phyloP scores from a whole-genome alignment of 176 grass and related monocot species.

The Oryza officinalis region DNA sequence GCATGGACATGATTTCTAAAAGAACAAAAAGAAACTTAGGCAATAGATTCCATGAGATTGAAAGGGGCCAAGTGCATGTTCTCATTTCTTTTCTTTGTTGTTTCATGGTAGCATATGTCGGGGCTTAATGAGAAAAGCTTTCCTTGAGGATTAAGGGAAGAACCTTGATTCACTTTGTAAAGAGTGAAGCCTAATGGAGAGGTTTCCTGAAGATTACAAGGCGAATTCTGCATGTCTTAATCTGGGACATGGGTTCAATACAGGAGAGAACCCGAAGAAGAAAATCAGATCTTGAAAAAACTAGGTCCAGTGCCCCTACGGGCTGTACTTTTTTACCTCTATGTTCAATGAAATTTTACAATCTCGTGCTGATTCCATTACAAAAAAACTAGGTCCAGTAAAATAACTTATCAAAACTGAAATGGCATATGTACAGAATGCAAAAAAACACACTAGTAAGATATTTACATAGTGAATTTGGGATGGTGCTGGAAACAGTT shows the following conservation, averaged over 20 bases:
- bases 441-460: not conserved
- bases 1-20: constrained; percentile 52
- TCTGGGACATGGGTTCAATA: constrained; percentile 3
- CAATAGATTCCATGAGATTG: constrained; percentile 48
- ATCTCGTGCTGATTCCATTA: too few relatives aligned
- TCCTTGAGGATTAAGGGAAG: constrained; percentile 89
- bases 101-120: constrained; percentile 43
- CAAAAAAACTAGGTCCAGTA: not conserved
- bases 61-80: constrained; percentile 43
- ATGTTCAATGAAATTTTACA: too few relatives aligned
- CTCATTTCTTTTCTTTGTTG: constrained; percentile 41
- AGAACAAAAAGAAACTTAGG: constrained; percentile 44
- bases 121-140: constrained; percentile 45
- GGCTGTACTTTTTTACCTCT: too few relatives aligned
- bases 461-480: not conserved
- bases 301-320: not conserved
- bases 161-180: constrained; percentile 57
- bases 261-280: not conserved
- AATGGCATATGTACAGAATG: constrained; percentile 3
- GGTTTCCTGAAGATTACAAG: constrained; percentile 27
- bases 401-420: not conserved
- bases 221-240: not conserved
- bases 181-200: constrained; percentile 32
- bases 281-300: not conserved
- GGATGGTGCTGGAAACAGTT: not conserved